phyloP scores from a whole-genome alignment of 2,329 filamentous ascomycete species.

The Venturia asperata region DNA sequence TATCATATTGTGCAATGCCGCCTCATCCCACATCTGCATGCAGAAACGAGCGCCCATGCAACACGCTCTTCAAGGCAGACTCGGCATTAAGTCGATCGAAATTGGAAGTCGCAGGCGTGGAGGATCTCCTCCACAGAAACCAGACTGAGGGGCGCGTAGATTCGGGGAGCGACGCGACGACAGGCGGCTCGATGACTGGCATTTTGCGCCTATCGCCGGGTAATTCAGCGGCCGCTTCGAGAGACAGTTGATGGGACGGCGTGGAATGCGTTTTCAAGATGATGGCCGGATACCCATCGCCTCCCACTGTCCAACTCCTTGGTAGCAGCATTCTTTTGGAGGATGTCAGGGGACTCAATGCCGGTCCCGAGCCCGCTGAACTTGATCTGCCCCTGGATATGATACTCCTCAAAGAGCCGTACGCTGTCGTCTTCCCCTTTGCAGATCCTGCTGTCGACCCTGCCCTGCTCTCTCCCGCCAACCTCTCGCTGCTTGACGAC shows the following conservation, averaged over 20 bases:
- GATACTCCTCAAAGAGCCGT: slow-evolving; percentile 23
- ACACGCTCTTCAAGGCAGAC: slow-evolving; percentile 9
- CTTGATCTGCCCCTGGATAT: slow-evolving; percentile 20
- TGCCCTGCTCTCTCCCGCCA: slow-evolving; percentile 24
- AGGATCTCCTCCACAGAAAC: slow-evolving; percentile 2
- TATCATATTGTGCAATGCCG: neutral
- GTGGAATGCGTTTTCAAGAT: slow-evolving; percentile 6
- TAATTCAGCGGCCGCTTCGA: neutral
- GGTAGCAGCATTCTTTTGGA: slow-evolving; percentile 9
- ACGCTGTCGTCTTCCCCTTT: slow-evolving; percentile 21
- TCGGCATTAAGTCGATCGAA: neutral
- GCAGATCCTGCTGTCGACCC: slow-evolving; percentile 18
- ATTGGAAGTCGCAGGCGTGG: neutral
- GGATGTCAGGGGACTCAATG: slow-evolving; percentile 4
- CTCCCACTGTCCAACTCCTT: slow-evolving; percentile 9
- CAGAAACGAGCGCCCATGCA: neutral
- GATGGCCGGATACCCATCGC: slow-evolving; percentile 1
- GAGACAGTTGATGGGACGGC: slow-evolving; percentile 12
- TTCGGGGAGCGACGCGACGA: neutral
- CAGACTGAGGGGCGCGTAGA: slow-evolving; percentile 1
- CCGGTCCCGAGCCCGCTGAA: slow-evolving; percentile 9
- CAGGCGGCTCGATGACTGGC: neutral
- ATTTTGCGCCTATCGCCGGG: neutral
- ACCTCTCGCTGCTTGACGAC: slow-evolving; percentile 39
- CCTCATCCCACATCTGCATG: slow-evolving; percentile 3